Percentiles rank a stretch among this genome's conserved stretches.
These are phyloP conservation scores for Rhododendron ovatum DNA, from an alignment of 148 eudicot genomes.

Conservation along the genomic window DNA sequence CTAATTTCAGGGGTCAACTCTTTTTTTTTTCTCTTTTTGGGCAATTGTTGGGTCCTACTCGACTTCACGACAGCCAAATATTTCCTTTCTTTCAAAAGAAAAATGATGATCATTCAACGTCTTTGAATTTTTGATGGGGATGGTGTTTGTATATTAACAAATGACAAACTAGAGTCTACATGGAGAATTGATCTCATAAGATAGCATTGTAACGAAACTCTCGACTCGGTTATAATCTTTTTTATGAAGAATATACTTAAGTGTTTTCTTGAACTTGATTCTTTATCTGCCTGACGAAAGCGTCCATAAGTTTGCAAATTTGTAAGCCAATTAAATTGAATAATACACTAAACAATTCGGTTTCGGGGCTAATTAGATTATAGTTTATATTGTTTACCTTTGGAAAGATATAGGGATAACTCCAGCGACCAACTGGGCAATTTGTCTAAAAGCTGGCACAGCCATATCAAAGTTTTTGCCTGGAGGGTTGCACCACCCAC, in stretches of 20 bases:
- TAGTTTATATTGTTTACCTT: constrained; percentile 12
- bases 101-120: background rate
- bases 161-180: background rate
- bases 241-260: background rate
- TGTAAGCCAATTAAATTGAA: background rate
- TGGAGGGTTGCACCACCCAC: constrained; percentile 58
- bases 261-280: background rate
- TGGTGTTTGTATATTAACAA: background rate
- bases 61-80: background rate
- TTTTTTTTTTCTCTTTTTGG: background rate
- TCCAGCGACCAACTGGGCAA: constrained; percentile 35
- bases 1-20: background rate
- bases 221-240: background rate
- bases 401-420: constrained; percentile 31
- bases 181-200: background rate
- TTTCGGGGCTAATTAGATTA: background rate
- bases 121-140: background rate
- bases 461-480: constrained; percentile 42
- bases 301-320: background rate
- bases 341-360: background rate
- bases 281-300: background rate
- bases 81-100: background rate
- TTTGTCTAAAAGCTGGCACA: constrained; percentile 39
- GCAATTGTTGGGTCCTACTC: too few species aligned
- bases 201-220: background rate